Conservation (phyloP, 2,329 filamentous ascomycete genomes). For the Coniochaeta sp. region DNA sequence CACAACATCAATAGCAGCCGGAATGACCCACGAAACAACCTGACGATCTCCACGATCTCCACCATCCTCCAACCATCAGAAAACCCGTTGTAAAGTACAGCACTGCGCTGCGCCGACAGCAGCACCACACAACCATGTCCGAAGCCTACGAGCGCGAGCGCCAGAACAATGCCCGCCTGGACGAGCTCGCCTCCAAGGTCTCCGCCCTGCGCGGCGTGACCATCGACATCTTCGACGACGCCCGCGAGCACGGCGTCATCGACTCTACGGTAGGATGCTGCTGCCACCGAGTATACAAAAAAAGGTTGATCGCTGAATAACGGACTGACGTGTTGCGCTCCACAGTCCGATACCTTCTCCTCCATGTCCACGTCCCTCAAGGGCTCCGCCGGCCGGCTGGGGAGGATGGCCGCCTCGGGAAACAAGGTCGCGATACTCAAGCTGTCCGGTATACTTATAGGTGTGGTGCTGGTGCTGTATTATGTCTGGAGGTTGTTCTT, state of each 20-base stretch:
- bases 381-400: conserved; percentile 73
- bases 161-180: conserved; percentile 92
- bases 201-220: conserved; percentile 88
- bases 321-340: not conserved
- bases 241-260: conserved; percentile 78
- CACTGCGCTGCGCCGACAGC: not conserved
- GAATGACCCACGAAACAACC: no score
- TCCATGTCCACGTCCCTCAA: conserved; percentile 77
- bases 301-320: not conserved
- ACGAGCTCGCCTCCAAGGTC: conserved; percentile 86
- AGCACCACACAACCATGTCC: conserved; percentile 43
- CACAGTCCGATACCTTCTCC: conserved; percentile 80
- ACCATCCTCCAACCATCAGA: not conserved
- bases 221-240: conserved; percentile 96
- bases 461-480: conserved; percentile 65
- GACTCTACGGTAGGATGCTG: conserved; percentile 65
- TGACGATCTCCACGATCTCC: no score
- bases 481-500: conserved; percentile 62
- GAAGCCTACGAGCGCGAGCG: conserved; percentile 73
- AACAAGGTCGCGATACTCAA: conserved; percentile 91
- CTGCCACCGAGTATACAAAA: not conserved
- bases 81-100: not conserved
- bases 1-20: no score
- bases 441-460: conserved; percentile 75
- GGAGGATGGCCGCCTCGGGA: conserved; percentile 83